Percentiles rank a stretch among this genome's conserved stretches.
These are phyloP conservation scores for Keithomyces neogunnii DNA, from an alignment of 2,329 filamentous ascomycete species.

Conservation along the genomic window DNA sequence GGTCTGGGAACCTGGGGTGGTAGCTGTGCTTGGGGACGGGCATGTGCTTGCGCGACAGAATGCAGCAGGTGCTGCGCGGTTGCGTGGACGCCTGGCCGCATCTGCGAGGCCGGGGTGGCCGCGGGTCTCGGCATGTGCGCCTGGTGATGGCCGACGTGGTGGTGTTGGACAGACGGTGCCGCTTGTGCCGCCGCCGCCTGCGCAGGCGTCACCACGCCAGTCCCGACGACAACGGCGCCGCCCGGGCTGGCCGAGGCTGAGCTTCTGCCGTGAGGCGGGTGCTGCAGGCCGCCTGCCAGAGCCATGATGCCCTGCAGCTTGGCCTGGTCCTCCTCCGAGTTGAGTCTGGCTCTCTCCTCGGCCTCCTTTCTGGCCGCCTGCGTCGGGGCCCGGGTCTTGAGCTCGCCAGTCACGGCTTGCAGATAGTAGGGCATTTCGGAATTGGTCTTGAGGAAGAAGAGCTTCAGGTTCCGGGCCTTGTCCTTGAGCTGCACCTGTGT, in stretches of 20 bases:
- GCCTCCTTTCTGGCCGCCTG: conserved; percentile 63
- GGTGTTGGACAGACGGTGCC: conserved; percentile 9
- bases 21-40: conserved; percentile 16
- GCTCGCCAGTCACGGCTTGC: conserved; percentile 78
- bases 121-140: conserved; percentile 2
- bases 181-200: conserved; percentile 21
- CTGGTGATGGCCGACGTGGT: conserved; percentile 1
- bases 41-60: conserved; percentile 11
- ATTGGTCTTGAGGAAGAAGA: conserved; percentile 87
- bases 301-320: conserved; percentile 53
- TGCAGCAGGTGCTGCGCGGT: conserved; percentile 23
- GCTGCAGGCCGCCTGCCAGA: conserved; percentile 43
- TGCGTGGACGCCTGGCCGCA: conserved; percentile 16
- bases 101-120: conserved; percentile 16
- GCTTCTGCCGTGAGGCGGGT: conserved; percentile 17
- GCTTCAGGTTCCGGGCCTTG: conserved; percentile 80
- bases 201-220: conserved; percentile 24
- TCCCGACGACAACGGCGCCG: conserved; percentile 17
- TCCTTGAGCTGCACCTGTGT: conserved; percentile 91
- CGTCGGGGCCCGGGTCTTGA: conserved; percentile 75
- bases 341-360: conserved; percentile 52
- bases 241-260: conserved; percentile 15
- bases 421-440: conserved; percentile 86
- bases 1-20: conserved; percentile 14
- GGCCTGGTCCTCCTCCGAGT: conserved; percentile 51